Evolutionary conservation across 2,329 filamentous ascomycete species (phyloP).

Genomic region (Aspergillus pseudoterreus): DNA sequence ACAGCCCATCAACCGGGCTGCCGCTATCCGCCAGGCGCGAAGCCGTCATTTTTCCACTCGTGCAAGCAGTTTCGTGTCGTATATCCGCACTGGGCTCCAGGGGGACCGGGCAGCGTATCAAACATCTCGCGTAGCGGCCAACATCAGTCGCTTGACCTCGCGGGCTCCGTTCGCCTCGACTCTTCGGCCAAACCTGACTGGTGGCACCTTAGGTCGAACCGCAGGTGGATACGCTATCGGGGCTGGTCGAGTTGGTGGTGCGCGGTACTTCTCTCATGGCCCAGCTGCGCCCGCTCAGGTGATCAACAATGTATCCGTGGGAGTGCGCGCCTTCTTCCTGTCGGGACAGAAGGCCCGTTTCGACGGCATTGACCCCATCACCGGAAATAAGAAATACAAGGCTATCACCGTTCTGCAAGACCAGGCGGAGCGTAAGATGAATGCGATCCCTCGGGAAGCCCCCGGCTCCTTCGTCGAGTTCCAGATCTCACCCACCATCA

Average conservation of each 20-base stretch:
- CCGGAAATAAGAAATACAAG: conserved; percentile 76
- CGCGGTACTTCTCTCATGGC: conserved; percentile 84
- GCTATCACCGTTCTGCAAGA: conserved; percentile 72
- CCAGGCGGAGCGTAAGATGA: conserved; percentile 66
- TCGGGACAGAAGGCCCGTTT: conserved; percentile 85
- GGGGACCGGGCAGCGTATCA: conserved; percentile 53
- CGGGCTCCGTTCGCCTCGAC: conserved; percentile 84
- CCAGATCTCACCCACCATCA: conserved; percentile 81
- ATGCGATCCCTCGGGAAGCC: conserved; percentile 46
- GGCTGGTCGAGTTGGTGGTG: conserved; percentile 64
- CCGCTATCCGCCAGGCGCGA: conserved; percentile 61
- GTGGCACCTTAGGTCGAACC: conserved; percentile 76
- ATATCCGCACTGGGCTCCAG: conserved; percentile 38
- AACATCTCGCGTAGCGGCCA: conserved; percentile 53
- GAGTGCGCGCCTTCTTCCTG: conserved; percentile 87
- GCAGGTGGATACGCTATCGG: conserved; percentile 84
- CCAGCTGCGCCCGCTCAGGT: conserved; percentile 85
- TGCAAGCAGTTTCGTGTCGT: conserved; percentile 48
- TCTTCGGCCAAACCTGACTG: conserved; percentile 86
- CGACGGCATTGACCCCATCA: conserved; percentile 65
- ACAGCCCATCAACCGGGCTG: conserved; percentile 60
- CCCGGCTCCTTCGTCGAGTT: conserved; percentile 88
- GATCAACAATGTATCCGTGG: conserved; percentile 90
- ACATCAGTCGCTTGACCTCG: conserved; percentile 62
- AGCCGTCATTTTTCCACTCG: conserved; percentile 62